These are phyloP conservation scores for Ceraceosorus guamensis DNA, from an alignment of 1,284 basidiomycete species.

Conservation along the genomic window DNA sequence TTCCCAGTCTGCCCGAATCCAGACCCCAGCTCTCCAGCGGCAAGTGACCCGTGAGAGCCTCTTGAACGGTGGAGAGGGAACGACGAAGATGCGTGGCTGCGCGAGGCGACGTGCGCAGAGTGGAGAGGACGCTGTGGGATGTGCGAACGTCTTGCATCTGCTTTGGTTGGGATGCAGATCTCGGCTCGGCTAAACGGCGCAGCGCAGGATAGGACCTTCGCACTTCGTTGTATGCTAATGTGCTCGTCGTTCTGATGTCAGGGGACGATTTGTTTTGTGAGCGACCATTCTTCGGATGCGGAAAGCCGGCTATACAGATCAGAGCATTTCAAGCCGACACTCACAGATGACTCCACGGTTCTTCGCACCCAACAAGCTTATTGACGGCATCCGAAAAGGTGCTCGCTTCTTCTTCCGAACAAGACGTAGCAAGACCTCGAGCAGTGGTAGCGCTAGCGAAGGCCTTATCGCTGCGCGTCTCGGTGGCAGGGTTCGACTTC, in stretches of 20 bases:
- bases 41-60: slow-evolving; percentile 17
- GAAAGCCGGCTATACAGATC: too few species aligned
- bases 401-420: too few species aligned
- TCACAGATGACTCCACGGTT: too few species aligned
- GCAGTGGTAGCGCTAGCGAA: too few species aligned
- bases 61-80: background rate
- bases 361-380: too few species aligned
- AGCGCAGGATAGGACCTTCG: background rate
- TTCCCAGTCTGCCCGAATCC: slow-evolving; percentile 23
- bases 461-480: too few species aligned
- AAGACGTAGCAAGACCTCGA: too few species aligned
- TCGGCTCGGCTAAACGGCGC: background rate
- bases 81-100: background rate
- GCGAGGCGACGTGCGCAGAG: slow-evolving; percentile 1
- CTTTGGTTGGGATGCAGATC: background rate
- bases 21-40: slow-evolving; percentile 18
- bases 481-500: background rate
- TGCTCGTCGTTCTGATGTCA: too few species aligned
- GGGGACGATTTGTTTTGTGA: too few species aligned
- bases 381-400: too few species aligned
- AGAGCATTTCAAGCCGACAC: too few species aligned
- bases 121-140: slow-evolving; percentile 1
- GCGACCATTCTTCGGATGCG: too few species aligned
- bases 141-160: slow-evolving; percentile 1
- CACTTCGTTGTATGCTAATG: background rate